Conservation (phyloP, 305 asterid species). For the Stenogyne calaminthoides region DNA sequence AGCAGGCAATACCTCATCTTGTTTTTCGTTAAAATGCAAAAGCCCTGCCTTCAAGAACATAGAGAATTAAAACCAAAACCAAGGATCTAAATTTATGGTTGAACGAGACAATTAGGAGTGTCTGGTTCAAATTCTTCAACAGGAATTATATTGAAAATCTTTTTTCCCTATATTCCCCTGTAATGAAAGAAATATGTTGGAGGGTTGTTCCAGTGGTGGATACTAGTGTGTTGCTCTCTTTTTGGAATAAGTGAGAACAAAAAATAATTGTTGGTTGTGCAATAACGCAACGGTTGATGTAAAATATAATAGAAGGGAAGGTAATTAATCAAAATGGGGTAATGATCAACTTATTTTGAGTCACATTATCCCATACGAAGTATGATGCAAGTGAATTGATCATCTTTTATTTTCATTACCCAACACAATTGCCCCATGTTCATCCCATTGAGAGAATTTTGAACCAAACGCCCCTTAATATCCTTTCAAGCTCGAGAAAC, state of each 20-base stretch:
- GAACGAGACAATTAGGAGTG: background rate
- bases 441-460: background rate
- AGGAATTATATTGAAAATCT: background rate
- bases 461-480: background rate
- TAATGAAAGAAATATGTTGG: too few relatives aligned
- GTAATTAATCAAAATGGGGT: background rate
- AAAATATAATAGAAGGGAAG: background rate
- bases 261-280: background rate
- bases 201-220: too few relatives aligned
- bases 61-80: constrained; percentile 24
- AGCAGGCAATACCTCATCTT: constrained; percentile 58
- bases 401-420: background rate
- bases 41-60: constrained; percentile 62
- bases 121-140: background rate
- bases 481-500: background rate
- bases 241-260: background rate
- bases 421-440: background rate
- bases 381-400: background rate
- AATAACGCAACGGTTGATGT: background rate
- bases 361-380: background rate
- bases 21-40: constrained; percentile 43
- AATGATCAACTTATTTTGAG: background rate
- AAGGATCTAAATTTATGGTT: background rate
- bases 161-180: too few relatives aligned
- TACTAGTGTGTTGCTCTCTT: background rate